Evolutionary conservation across 2,329 filamentous ascomycete genomes (phyloP).

Genomic region (Lecanoromycetidae sp.): DNA sequence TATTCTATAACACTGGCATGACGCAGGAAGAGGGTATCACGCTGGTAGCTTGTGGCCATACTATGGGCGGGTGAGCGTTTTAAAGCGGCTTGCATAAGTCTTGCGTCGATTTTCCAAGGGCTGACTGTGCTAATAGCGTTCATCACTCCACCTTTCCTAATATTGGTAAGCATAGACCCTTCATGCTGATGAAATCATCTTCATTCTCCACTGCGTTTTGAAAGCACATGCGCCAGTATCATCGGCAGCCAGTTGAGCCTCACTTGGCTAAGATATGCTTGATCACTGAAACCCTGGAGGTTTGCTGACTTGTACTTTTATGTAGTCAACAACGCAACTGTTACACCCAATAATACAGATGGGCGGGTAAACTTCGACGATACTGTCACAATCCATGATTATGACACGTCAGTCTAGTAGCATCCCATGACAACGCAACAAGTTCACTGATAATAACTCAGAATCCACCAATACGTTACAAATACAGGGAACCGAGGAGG

Average conservation of each 20-base stretch:
- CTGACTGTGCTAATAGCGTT: slow-evolving; percentile 17
- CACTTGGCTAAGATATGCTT: too few species aligned
- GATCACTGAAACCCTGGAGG: too few species aligned
- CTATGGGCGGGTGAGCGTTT: slow-evolving; percentile 22
- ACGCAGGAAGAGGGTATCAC: slow-evolving; percentile 20
- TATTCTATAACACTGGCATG: slow-evolving; percentile 25
- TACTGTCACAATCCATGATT: slow-evolving; percentile 22
- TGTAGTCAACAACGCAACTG: slow-evolving; percentile 17
- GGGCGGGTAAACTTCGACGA: slow-evolving; percentile 23
- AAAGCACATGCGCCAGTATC: too few species aligned
- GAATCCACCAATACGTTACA: slow-evolving; percentile 26
- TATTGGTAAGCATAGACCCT: slow-evolving; percentile 14
- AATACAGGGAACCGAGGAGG: slow-evolving; percentile 23
- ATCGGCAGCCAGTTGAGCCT: neutral
- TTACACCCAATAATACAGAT: slow-evolving; percentile 18
- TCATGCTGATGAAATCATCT: neutral
- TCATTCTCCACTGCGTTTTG: neutral
- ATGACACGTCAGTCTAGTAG: slow-evolving; percentile 13
- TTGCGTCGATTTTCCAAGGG: neutral
- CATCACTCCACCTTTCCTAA: slow-evolving; percentile 24
- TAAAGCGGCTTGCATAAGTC: neutral
- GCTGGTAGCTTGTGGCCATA: slow-evolving; percentile 27
- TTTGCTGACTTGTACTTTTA: too few species aligned
- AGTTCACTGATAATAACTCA: neutral
- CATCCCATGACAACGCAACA: neutral